Base-by-base conservation (phyloP, 352 stramenopile species). In the Globisporangium apiculatum region DNA sequence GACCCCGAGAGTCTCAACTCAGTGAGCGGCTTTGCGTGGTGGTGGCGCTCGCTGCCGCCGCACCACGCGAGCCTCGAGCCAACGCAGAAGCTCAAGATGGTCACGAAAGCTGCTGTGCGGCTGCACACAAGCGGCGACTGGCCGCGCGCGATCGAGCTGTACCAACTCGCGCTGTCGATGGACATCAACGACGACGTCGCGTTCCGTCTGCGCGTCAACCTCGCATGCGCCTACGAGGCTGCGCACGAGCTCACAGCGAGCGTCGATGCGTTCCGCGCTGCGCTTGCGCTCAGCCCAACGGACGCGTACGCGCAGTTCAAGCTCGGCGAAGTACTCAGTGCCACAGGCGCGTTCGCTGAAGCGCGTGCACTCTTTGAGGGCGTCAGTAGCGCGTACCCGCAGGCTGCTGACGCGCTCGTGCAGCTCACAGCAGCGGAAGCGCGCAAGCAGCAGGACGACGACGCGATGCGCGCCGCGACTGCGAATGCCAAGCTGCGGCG, bases 11-110 rank as follows among this genome's bases (percentile, higher is more conserved):
- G 73, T 48, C 86, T 92, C 43, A 87, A 87, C 48, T 89, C 76
- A 0, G 82, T 87, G 18, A 88, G 77, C 52, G 77, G 82, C 4
- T 90, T 90, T 57, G 77, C 89, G 55, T 92, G 82, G 82, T 92
- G 76, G 77, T 90, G 82, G 82, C 68, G 82, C 5, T 89, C 82
- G 31, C 65, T 92, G 0, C 82, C 82, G 10, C 69, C 75, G 47
- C 71, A 87, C 48, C 79, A 92, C 55, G 41, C 72, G 0, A 83
- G 57, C 50, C 60, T 92, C 10, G 75, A 87, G 48, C 77, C 75
- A 15, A 82, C 75, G 8, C 76, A 88, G 48, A 88, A 89, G 53
- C 66, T 92, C n/a, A 92, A 89, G 63, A 75, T 83, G 64, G 82
- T 92, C 37, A 87, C 79, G 6, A 87, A 86, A 59, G 79, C 79